These are phyloP conservation scores for Podila epicladia DNA, from an alignment of 192 early-diverging fungal genomes.

Conservation along the genomic window DNA sequence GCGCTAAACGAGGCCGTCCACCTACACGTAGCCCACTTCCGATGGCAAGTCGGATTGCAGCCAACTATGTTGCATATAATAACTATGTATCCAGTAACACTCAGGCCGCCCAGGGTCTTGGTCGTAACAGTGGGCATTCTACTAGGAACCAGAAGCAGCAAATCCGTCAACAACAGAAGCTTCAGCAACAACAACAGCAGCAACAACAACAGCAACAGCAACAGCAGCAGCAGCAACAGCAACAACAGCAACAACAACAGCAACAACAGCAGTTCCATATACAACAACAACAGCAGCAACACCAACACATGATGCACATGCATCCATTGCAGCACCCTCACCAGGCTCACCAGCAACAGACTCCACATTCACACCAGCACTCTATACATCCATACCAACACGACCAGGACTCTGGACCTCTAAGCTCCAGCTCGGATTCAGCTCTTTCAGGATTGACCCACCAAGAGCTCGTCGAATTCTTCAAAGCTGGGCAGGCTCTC, in stretches of 20 bases:
- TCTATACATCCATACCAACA: not conserved
- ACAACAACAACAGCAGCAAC: constrained; percentile 7
- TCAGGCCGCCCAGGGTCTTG: constrained; percentile 42
- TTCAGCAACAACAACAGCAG: constrained; percentile 30
- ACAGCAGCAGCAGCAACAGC: constrained; percentile 30
- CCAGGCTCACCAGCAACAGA: not conserved
- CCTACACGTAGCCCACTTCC: constrained; percentile 40
- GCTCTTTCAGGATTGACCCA: constrained; percentile 26
- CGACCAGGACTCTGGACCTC: not conserved
- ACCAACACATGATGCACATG: constrained; percentile 3
- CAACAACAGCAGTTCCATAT: constrained; percentile 9
- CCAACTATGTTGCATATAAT: constrained; percentile 51
- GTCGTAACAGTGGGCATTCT: constrained; percentile 28
- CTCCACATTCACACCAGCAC: not conserved
- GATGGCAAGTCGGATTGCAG: constrained; percentile 38
- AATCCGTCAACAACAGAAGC: constrained; percentile 37
- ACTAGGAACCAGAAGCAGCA: constrained; percentile 44
- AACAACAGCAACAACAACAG: constrained; percentile 39
- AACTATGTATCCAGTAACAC: constrained; percentile 54
- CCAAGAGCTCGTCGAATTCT: constrained; percentile 49
- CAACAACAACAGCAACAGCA: constrained; percentile 27
- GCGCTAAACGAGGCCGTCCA: constrained; percentile 31
- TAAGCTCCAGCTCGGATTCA: constrained; percentile 8
- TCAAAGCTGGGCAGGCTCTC: constrained; percentile 48
- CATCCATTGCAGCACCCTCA: not conserved